Base-by-base conservation (phyloP, 202 grass and related monocot genomes). In the Schoenoplectus triqueter region DNA sequence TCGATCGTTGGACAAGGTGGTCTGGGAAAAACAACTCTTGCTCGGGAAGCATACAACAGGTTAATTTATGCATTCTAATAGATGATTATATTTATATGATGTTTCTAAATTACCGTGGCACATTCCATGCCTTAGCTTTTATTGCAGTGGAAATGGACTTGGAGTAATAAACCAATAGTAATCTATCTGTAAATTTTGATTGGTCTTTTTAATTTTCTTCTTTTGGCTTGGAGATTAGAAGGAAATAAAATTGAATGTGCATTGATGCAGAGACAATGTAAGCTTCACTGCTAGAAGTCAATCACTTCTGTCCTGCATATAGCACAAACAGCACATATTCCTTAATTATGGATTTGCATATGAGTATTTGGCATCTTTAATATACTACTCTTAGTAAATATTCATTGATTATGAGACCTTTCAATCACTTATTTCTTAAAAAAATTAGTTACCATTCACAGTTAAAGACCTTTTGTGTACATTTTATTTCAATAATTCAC, bases 1-100 rank as follows among this genome's bases (percentile, higher is more conserved):
- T 79, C 74, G 10, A 79, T 79, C 7, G 74, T 57, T 15, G 74
- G 74, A 59, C 50, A 39, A 40, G 74, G 74, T 40, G 74, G 74
- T 31, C 50, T 54, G 6, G 74, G 74, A 79, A 79, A 79, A 52
- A 79, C 74, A 1, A 56, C 74, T 19, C 74, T 79, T 54, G 74
- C 74, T 40, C 51, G 55, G 31, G 50, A 79, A 79, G 74, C 39
- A 56, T 79, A 79, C 50, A 52, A 79, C 21, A 79, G 74, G 74
- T 79, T 61, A 17, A 61, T 17, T 60, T 60, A 10, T 78, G 22
- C 21, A 59, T 3, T 13, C 14, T 17, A 6, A 61, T 22, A 9
- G 17, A 19, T 76, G 46, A 51, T 20, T 76, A 73, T n/a, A 46
- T 47, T 3, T 3, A 10, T 10, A 52, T 61, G 2, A 15, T 4